Percentiles rank a stretch among this genome's conserved stretches.
These are phyloP conservation scores for Ballota nigra DNA, from an alignment of 257 asterid species.

Conservation along the genomic window DNA sequence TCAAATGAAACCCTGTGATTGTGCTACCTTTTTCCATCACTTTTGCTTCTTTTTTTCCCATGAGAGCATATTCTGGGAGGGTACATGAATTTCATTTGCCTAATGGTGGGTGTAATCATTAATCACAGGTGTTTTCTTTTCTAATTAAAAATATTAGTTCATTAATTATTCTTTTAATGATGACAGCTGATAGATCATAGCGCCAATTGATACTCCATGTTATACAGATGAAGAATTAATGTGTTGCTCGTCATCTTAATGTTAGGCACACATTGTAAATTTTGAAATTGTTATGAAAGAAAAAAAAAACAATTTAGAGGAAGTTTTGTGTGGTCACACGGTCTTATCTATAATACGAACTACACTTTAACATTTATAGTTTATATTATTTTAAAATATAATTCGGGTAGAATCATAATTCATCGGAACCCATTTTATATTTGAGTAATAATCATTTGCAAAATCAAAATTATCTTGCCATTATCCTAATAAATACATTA, in stretches of 20 bases:
- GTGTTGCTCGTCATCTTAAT: background rate
- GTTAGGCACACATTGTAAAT: background rate
- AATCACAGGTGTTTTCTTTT: slow-evolving; percentile 29
- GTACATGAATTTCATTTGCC: slow-evolving; percentile 26
- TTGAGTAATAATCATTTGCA: no score
- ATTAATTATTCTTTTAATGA: slow-evolving; percentile 22
- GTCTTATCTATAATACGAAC: no score
- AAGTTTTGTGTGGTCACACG: no score
- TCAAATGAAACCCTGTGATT: slow-evolving; percentile 33
- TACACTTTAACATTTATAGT: no score
- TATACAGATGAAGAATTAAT: background rate
- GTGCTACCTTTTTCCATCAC: slow-evolving; percentile 25
- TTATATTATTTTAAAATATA: no score
- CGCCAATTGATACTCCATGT: background rate
- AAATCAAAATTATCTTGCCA: background rate
- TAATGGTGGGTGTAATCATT: slow-evolving; percentile 49
- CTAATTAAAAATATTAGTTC: background rate
- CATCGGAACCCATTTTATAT: no score
- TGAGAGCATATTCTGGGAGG: slow-evolving; percentile 20
- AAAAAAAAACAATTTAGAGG: no score
- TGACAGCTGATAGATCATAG: slow-evolving; percentile 22
- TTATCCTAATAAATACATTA: no score
- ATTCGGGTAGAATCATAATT: no score
- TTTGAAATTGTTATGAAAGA: background rate
- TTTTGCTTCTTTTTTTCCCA: background rate